Base-by-base conservation (phyloP, 306 rosid species). In the Rosa chinensis region DNA sequence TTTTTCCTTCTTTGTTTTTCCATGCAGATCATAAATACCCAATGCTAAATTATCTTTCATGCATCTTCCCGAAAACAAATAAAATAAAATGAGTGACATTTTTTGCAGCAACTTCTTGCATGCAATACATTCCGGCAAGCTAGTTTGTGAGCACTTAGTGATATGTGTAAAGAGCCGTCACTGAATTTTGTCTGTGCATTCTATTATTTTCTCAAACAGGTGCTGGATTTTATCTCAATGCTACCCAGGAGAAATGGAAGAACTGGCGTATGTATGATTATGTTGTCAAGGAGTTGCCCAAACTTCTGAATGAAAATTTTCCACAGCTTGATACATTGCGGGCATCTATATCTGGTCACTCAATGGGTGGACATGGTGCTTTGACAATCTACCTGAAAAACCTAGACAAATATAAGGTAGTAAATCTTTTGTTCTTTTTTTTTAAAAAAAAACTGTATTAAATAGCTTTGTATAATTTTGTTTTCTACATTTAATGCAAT, bases 291-390 rank as follows among this genome's bases (percentile, higher is more conserved):
- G 99, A 95, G 79, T 79, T 92, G 81, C 99, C 99, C 10, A 75
- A 85, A 76, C 91, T 95, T 85, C 85, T 95, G 70, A 79, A 82
- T 40, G 90, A 95, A 72, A 89, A 86, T 70, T 92, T 95, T 77
- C 90, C 95, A 2, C 87, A 89, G 89, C 98, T 95, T 66, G 92
- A 95, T 75, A 84, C 92, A 53, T 89, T 89, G 16, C 88, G 85
- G 63, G 99, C 97, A 44, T 94, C 98, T 37, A 85, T 94, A 81
- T 91, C 56, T 86, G 99, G 99, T 64, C 99, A 94, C 80, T 94
- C 99, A 70, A 94, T 94, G 99, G 99, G 99, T 12, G 97, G 99
- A 17, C 97, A 94, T 82, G 97, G 99, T 77, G 97, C 99, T 84
- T 74, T 94, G 47, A 92, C 95, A 50, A 89, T 94, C 82, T 94